Base-by-base conservation (phyloP, 768 basidiomycete species). In the Pholiota conissans region DNA sequence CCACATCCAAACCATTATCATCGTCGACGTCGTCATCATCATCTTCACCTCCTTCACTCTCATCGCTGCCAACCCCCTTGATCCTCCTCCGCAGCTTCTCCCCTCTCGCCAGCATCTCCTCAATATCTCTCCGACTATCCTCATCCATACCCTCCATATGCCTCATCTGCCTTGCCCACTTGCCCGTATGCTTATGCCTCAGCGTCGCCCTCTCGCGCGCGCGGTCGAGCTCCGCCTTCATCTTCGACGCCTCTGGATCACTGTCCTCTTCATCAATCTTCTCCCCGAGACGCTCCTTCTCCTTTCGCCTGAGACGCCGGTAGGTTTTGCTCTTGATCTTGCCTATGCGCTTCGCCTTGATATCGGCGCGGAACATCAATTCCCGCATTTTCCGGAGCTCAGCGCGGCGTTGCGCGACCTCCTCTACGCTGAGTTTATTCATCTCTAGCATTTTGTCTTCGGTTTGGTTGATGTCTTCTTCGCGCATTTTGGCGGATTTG, bases 261-360 rank as follows among this genome's bases (percentile, higher is more conserved):
- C 67, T 67, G 13, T 63, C 68, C 14, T 76, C 76, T 37, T 81
- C 86, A 52, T 84, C 80, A 7, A 79, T 78, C 57, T 81, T 80
- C 60, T 76, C 73, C 42, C 72, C 70, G 14, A 87, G 73, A 60
- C 84, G 85, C 57, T 87, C 90, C 46, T 82, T 81, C 66, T 89
- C 84, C 68, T 90, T 94, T 69, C 91, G 82, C 66, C 86, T 87
- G 47, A 98, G 79, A 62, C 89, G 88, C 27, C 95, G 81, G 69
- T 94, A 98, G 2, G 92, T 85, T 74, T 94, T 96, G 70, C 90
- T 93, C 78, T 98, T 98, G 74, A 99, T 99, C 76, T 95, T 98
- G 20, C 89, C 84, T 16, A 96, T 79, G 16, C 95, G 85, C 67
- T 90, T 90, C 16, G 94, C 91, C 70, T 96, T 95, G 32, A 84